Evolutionary conservation across 257 asterid genomes (phyloP).

Genomic region (Nicotiana noctiflora): DNA sequence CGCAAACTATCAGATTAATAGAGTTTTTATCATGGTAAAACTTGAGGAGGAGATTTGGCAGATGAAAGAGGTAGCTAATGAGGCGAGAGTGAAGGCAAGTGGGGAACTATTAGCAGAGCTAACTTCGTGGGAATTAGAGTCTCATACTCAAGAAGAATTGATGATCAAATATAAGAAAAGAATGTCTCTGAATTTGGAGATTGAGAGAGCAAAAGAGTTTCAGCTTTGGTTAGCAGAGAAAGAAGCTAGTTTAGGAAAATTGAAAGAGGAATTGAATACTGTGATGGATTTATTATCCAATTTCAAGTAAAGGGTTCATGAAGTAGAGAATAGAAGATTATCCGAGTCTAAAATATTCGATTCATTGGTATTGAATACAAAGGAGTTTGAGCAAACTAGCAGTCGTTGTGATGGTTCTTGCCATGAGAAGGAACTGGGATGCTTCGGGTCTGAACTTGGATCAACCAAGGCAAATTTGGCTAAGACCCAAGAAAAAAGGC

Average conservation of each 20-base stretch:
- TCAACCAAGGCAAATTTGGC: not conserved
- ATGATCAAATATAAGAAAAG: conserved; percentile 33
- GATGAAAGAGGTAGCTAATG: conserved; percentile 30
- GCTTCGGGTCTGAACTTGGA: conserved; percentile 20
- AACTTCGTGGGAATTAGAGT: conserved; percentile 26
- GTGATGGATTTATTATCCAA: conserved; percentile 18
- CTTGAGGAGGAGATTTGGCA: conserved; percentile 45
- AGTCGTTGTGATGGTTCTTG: not conserved
- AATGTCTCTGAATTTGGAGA: conserved; percentile 31
- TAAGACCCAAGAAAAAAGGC: conserved; percentile 5
- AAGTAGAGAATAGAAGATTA: conserved; percentile 34
- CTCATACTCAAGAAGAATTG: conserved; percentile 28
- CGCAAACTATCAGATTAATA: conserved; percentile 25
- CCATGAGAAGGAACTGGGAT: conserved; percentile 10
- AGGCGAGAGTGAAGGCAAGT: conserved; percentile 22
- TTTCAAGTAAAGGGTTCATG: conserved; percentile 28
- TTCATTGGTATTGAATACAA: conserved; percentile 26
- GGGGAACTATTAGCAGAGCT: conserved; percentile 23
- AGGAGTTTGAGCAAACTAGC: conserved; percentile 31
- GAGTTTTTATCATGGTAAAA: conserved; percentile 29
- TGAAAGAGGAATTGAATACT: conserved; percentile 33
- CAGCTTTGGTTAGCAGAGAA: conserved; percentile 32
- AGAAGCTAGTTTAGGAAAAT: conserved; percentile 21
- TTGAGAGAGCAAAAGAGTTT: conserved; percentile 20
- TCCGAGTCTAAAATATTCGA: conserved; percentile 36